phyloP scores from a whole-genome alignment of 768 basidiomycete species.

The Pleurotus djamor region DNA sequence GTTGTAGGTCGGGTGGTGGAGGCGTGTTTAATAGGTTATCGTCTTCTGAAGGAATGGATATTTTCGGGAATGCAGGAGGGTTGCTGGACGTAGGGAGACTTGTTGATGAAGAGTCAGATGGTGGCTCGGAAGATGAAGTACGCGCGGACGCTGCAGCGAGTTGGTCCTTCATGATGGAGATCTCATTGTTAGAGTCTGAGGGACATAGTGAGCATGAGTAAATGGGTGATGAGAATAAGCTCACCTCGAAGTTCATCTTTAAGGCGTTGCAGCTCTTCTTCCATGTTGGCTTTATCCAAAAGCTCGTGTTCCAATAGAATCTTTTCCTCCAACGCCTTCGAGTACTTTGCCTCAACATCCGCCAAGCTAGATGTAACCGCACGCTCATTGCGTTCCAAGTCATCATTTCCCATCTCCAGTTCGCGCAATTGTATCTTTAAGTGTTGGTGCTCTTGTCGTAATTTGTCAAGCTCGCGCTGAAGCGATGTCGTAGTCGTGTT shows the following conservation, averaged over 20 bases:
- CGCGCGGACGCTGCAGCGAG: constrained; percentile 35
- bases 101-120: constrained; percentile 31
- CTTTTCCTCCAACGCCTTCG: constrained; percentile 92
- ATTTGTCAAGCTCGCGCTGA: constrained; percentile 86
- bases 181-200: constrained; percentile 82
- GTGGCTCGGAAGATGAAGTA: constrained; percentile 20
- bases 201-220: constrained; percentile 5
- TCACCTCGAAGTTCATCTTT: constrained; percentile 92
- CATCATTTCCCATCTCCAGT: constrained; percentile 97
- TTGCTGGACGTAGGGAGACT: constrained; percentile 25
- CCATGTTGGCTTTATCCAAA: constrained; percentile 83
- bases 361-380: constrained; percentile 81
- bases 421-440: constrained; percentile 78
- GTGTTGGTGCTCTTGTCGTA: constrained; percentile 71
- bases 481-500: constrained; percentile 89
- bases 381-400: constrained; percentile 92
- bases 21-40: constrained; percentile 59
- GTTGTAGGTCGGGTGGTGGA: constrained; percentile 59
- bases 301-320: constrained; percentile 96
- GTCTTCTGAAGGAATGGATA: constrained; percentile 32
- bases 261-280: constrained; percentile 88
- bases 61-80: constrained; percentile 26
- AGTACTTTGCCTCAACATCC: constrained; percentile 86
- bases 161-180: constrained; percentile 80
- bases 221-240: constrained; percentile 11